These are phyloP conservation scores for Ceriops decandra DNA, from an alignment of 345 rosid genomes.

Conservation along the genomic window DNA sequence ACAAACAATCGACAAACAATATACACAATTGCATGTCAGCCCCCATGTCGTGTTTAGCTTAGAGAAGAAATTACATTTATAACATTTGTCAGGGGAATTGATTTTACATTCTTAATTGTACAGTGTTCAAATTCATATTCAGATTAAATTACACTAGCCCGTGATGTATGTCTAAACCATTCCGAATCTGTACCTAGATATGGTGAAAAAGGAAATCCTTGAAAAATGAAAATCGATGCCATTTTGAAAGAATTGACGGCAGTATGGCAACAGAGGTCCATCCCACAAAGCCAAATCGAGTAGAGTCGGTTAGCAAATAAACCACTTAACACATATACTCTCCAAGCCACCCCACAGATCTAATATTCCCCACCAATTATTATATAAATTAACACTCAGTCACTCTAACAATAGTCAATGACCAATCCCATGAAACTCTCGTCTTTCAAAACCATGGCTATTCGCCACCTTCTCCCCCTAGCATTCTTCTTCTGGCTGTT, in stretches of 20 bases:
- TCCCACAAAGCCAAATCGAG: conserved; percentile 12
- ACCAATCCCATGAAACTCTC: conserved; percentile 7
- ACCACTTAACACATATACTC: neutral
- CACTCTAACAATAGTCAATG: neutral
- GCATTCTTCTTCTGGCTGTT: conserved; percentile 23
- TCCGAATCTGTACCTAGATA: conserved; percentile 2
- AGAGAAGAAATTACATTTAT: no score
- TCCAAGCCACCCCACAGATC: conserved; percentile 22
- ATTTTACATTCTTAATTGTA: no score
- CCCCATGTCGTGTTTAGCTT: no score
- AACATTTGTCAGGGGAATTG: no score
- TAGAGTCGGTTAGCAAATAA: no score
- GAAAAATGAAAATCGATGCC: neutral
- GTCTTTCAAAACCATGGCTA: conserved; percentile 23
- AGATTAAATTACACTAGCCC: no score
- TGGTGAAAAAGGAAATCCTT: neutral
- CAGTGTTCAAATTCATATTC: no score
- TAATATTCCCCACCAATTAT: conserved; percentile 10
- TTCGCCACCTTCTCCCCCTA: conserved; percentile 25
- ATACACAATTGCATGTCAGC: no score
- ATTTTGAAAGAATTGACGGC: conserved; percentile 9
- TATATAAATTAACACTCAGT: conserved; percentile 12
- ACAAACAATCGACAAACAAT: no score
- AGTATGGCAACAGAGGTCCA: conserved; percentile 12
- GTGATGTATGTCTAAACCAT: neutral